Base-by-base conservation (phyloP, 345 rosid genomes). In the Microthlaspi erraticum region DNA sequence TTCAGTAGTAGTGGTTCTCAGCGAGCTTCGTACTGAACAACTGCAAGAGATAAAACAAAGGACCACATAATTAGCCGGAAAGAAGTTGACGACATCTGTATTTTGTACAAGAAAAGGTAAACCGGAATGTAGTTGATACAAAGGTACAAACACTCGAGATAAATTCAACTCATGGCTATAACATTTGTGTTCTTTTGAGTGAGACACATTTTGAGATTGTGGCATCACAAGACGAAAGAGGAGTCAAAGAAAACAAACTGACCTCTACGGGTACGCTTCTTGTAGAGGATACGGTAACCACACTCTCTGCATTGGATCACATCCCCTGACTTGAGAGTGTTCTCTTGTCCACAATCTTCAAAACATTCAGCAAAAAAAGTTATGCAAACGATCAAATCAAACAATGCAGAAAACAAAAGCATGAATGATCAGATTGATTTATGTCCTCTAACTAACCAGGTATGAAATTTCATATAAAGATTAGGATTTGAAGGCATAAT, bases 191-290 rank as follows among this genome's bases (percentile, higher is more conserved):
- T n/a, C n/a, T n/a, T n/a, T n/a, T n/a, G n/a, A n/a, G n/a, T 23
- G 26, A 23, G 26, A 16, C 56, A 10, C 14, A 54, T 53, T 51
- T 10, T 2, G 0, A 60, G 53, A 29, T 67, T 1, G 16, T 50
- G 43, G 8, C 17, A 10, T 31, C 39, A 9, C 39, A 36, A 36
- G 10, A 36, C 12, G 11, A 9, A 36, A 1, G 26, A 20, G 26
- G 26, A 20, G 26, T 20, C 26, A 20, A 36, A 8, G 0, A 36
- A 8, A 45, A 38, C 19, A 36, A 13, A 55, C 72, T 32, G 60
- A 92, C 98, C 87, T 73, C 90, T 81, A 44, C 98, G 94, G 58
- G 96, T 87, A 48, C 98, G 94, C 82, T 92, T 90, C 86, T 92
- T 90, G 81, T 85, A 90, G 12, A 90, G 83, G 36, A 90, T 90